phyloP scores from a whole-genome alignment of 257 asterid species.

The Solanum appendiculatum region DNA sequence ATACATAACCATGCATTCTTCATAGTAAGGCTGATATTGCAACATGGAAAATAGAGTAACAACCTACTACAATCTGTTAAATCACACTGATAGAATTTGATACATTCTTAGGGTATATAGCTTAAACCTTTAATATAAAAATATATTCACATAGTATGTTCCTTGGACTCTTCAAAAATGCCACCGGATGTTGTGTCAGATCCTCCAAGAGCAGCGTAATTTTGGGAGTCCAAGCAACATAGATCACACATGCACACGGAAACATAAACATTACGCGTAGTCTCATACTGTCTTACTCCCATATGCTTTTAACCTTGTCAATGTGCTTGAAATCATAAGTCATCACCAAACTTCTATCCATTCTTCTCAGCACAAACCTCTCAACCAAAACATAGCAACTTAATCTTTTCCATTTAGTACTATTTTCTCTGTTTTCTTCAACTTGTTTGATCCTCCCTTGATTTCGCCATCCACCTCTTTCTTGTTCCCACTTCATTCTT shows the following conservation, averaged over 20 bases:
- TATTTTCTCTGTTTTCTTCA: conserved; percentile 9
- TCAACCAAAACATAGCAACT: conserved; percentile 56
- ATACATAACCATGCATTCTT: not conserved
- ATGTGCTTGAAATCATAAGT: conserved; percentile 38
- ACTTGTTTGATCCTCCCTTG: conserved; percentile 19
- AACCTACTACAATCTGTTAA: not conserved
- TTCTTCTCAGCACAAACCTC: conserved; percentile 42
- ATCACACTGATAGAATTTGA: not conserved
- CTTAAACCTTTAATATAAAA: not conserved
- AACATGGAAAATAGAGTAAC: not conserved
- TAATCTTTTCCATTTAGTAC: conserved; percentile 20
- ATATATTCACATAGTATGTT: not conserved
- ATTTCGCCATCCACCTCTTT: conserved; percentile 28
- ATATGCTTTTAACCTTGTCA: conserved; percentile 25
- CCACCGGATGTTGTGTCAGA: not conserved
- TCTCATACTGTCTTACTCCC: conserved; percentile 22
- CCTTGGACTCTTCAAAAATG: not conserved
- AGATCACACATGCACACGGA: not conserved
- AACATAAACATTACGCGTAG: not conserved
- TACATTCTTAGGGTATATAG: too few species aligned
- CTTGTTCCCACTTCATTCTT: conserved; percentile 57
- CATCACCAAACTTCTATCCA: conserved; percentile 41
- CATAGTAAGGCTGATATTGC: not conserved
- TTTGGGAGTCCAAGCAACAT: not conserved
- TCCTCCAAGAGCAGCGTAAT: not conserved